phyloP scores from a whole-genome alignment of 1,139 yeast species.

The Yamadazyma pseudoaaseri region DNA sequence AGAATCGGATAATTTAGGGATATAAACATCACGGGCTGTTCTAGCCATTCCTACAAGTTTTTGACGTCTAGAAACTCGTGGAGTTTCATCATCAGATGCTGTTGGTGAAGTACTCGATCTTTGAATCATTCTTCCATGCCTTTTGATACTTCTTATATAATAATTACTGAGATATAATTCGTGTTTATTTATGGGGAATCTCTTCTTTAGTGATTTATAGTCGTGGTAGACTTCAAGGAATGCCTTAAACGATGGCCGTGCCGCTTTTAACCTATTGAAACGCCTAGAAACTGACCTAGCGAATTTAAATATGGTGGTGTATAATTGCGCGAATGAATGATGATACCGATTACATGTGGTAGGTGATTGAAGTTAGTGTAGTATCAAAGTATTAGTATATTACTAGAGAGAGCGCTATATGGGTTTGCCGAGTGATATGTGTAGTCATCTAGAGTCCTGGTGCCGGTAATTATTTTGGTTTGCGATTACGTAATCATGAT shows the following conservation, averaged over 20 bases:
- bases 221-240: conserved; percentile 21
- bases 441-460: no score
- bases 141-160: conserved; percentile 15
- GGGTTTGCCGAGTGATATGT: no score
- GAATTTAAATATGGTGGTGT: conserved; percentile 1
- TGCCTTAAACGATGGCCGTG: conserved; percentile 13
- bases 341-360: background rate
- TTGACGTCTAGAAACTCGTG: conserved; percentile 27
- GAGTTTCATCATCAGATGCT: conserved; percentile 1
- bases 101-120: background rate
- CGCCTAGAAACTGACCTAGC: conserved; percentile 21
- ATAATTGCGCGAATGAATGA: conserved; percentile 1
- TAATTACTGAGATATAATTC: conserved; percentile 10
- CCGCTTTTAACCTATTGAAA: conserved; percentile 12
- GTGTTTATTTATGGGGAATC: conserved; percentile 15
- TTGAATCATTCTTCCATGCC: conserved; percentile 16
- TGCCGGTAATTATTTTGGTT: no score
- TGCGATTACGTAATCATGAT: no score
- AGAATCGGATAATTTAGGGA: conserved; percentile 50
- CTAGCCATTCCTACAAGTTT: conserved; percentile 48
- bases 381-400: no score
- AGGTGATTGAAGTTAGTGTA: no score
- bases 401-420: no score
- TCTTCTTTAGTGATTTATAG: conserved; percentile 21
- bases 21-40: conserved; percentile 56